These are phyloP conservation scores for Bipolaris oryzae DNA, from an alignment of 2,329 filamentous ascomycete genomes.

Conservation along the genomic window DNA sequence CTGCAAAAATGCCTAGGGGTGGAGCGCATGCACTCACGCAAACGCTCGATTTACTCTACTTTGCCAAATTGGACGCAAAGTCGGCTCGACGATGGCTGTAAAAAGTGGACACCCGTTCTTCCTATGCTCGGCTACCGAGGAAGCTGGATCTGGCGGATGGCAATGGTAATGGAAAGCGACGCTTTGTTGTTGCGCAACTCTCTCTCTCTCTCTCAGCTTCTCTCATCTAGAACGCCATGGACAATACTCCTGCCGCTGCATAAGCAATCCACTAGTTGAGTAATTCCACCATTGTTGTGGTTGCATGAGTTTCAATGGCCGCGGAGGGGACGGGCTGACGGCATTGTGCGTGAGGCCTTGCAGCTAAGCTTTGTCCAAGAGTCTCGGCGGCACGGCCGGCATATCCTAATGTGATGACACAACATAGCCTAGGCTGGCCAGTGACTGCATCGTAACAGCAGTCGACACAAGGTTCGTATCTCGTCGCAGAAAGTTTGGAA, in stretches of 20 bases:
- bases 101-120: background rate
- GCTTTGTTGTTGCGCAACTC: background rate
- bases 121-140: slow-evolving; percentile 4
- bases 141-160: slow-evolving; percentile 19
- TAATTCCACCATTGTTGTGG: slow-evolving; percentile 5
- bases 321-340: slow-evolving; percentile 24
- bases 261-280: slow-evolving; percentile 15
- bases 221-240: slow-evolving; percentile 1
- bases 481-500: background rate
- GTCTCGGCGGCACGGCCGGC: slow-evolving; percentile 32
- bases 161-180: background rate
- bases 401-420: slow-evolving; percentile 26
- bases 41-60: slow-evolving; percentile 13
- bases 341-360: slow-evolving; percentile 28
- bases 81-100: slow-evolving; percentile 1
- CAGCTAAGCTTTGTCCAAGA: slow-evolving; percentile 40
- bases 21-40: slow-evolving; percentile 13
- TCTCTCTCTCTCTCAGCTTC: background rate
- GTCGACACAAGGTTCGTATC: background rate
- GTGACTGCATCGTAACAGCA: background rate
- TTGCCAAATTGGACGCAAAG: slow-evolving; percentile 8
- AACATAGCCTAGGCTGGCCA: slow-evolving; percentile 10
- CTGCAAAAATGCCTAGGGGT: slow-evolving; percentile 12
- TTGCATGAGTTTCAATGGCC: slow-evolving; percentile 10
- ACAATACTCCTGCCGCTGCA: slow-evolving; percentile 2